Evolutionary conservation across 2,329 filamentous ascomycete species (phyloP).

Genomic region (Xylariales sp.): DNA sequence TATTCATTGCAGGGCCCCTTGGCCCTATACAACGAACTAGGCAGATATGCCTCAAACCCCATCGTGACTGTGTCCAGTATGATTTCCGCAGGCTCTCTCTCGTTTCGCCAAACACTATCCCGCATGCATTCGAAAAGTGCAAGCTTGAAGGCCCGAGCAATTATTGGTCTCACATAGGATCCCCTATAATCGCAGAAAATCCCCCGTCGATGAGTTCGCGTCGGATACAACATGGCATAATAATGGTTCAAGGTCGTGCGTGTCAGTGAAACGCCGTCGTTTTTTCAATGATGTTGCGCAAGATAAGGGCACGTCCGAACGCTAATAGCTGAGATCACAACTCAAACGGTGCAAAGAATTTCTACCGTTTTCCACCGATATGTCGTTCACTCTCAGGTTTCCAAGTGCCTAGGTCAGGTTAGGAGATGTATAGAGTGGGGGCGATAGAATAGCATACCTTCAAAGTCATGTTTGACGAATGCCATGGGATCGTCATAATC

Average conservation of each 20-base stretch:
- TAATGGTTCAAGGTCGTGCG: not conserved
- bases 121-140: conserved; percentile 4
- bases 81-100: conserved; percentile 1
- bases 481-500: conserved; percentile 94
- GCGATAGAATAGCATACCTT: conserved; percentile 69
- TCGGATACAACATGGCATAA: not conserved
- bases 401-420: conserved; percentile 71
- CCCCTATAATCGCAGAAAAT: not conserved
- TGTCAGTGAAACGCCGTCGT: not conserved
- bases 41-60: not conserved
- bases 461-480: conserved; percentile 96
- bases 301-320: conserved; percentile 16
- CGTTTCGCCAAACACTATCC: conserved; percentile 18
- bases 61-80: not conserved
- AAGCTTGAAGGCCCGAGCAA: not conserved
- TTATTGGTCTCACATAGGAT: not conserved
- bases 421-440: conserved; percentile 29
- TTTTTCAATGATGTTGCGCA: not conserved
- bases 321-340: conserved; percentile 32
- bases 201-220: not conserved
- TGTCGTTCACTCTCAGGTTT: conserved; percentile 79
- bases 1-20: not conserved
- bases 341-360: conserved; percentile 41
- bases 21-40: not conserved
- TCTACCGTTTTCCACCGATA: conserved; percentile 64